These are phyloP conservation scores for Sphaerulina musiva DNA, from an alignment of 2,329 filamentous ascomycete species.

Conservation along the genomic window DNA sequence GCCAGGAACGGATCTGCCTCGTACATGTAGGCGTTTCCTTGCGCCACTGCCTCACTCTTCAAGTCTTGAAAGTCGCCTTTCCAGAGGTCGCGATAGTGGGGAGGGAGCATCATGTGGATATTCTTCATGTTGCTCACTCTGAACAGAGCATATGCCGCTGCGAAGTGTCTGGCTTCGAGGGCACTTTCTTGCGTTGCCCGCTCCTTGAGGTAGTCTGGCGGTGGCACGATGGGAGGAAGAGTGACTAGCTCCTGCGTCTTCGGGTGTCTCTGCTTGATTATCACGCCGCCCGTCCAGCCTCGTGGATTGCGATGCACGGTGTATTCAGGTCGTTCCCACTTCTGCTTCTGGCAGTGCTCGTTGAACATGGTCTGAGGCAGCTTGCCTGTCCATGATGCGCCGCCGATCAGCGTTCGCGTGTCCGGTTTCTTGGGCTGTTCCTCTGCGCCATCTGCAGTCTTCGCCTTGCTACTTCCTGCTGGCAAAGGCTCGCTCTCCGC, in stretches of 20 bases:
- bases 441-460: constrained; percentile 17
- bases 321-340: constrained; percentile 92
- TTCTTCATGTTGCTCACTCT: constrained; percentile 94
- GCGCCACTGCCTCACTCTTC: constrained; percentile 72
- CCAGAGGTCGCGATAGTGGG: constrained; percentile 84
- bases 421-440: constrained; percentile 53
- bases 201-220: constrained; percentile 62
- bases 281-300: constrained; percentile 63
- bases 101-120: constrained; percentile 87
- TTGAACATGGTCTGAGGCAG: constrained; percentile 87
- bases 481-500: constrained; percentile 11
- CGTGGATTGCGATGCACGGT: constrained; percentile 49
- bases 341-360: constrained; percentile 92
- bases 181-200: constrained; percentile 70
- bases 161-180: constrained; percentile 87
- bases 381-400: constrained; percentile 95
- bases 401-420: constrained; percentile 75
- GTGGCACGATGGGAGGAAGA: constrained; percentile 76
- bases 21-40: constrained; percentile 80
- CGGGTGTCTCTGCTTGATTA: constrained; percentile 63
- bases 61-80: constrained; percentile 76
- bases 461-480: constrained; percentile 9
- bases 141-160: constrained; percentile 85
- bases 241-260: constrained; percentile 74
- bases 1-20: constrained; percentile 89